Evolutionary conservation across 169 alveolate species (phyloP), one percentile per base, ranked within the genome.

Genomic region (Plasmodium malariae): DNA sequence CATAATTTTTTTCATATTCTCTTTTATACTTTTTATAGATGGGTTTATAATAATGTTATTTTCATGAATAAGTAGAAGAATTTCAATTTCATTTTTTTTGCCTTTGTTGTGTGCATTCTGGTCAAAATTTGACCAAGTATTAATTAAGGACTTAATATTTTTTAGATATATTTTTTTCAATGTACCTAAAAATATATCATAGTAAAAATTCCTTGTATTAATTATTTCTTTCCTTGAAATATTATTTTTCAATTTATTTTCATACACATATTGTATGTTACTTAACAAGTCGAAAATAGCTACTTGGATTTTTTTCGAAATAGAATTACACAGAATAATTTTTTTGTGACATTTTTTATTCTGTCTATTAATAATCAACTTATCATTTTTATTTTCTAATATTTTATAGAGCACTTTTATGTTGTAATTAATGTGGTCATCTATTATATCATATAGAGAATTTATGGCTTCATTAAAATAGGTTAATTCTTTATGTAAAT

Each of bases 231-330:
- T 76, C 26, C 70, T 68, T 6, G 74, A 69, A 37, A 86, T 86
- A 24, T 57, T 63, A 49, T 49, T 86, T 65, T 86, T 86, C 24
- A 86, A 72, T n/a, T 86, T 86, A 43, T 55, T 40, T 40, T 69
- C 74, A 49, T 86, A 86, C n/a, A 86, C 78, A 86, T 86, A 86
- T 32, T 86, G 92, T 86, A 86, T 86, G 21, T 86, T 86, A 48
- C 60, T 63, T 28, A 86, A n/a, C n/a, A 86, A 19, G 28, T 86
- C 92, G 54, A 70, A 86, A 55, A 86, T 86, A 28, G 87, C 86
- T 30, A 59, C 70, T 60, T 86, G 92, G 5, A 86, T 86, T 70
- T 86, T 86, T 36, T 86, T 68, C 1, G 92, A 86, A 11, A 86
- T 68, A 43, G 92, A 86, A 86, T 86, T 86, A 40, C 59, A 55